Conservation (phyloP, 139 green algal genomes). For the Tetraselmis striata region DNA sequence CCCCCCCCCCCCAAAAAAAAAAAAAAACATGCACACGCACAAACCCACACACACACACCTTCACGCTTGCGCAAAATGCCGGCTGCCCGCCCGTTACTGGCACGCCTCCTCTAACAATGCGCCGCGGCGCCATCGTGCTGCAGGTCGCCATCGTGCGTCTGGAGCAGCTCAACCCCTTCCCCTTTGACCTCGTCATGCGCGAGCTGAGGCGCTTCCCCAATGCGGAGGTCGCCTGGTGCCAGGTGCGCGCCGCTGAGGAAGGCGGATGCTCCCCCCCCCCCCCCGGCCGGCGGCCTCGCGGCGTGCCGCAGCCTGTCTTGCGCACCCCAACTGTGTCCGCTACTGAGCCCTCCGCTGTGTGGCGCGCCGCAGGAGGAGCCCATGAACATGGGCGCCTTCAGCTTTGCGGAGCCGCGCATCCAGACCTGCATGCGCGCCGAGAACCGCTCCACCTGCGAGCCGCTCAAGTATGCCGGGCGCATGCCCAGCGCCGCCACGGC, state of each 20-base stretch:
- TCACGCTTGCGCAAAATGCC: too few species aligned
- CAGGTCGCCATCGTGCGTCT: constrained; percentile 81
- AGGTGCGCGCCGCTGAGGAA: too few species aligned
- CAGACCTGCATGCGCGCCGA: constrained; percentile 61
- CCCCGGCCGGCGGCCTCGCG: too few species aligned
- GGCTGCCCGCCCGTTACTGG: too few species aligned
- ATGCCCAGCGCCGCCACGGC: constrained; percentile 62
- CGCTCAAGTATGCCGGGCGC: constrained; percentile 67
- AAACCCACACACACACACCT: too few species aligned
- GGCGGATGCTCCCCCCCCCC: too few species aligned
- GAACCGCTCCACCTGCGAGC: constrained; percentile 9
- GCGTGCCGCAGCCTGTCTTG: too few species aligned
- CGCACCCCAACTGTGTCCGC: too few species aligned
- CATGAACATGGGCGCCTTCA: constrained; percentile 96
- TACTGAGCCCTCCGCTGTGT: too few species aligned
- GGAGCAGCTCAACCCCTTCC: constrained; percentile 95
- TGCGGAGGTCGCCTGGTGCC: constrained; percentile 42
- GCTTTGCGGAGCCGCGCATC: constrained; percentile 76
- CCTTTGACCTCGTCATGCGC: constrained; percentile 90
- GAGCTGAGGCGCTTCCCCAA: constrained; percentile 93
- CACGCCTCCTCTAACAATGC: too few species aligned
- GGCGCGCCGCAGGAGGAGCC: constrained; percentile 96
- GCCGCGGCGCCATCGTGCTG: too few species aligned
- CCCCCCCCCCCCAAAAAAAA: background rate
- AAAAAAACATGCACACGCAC: too few species aligned